Evolutionary conservation across 208 protist genomes (phyloP), one percentile per base, ranked within the genome.

Genomic region (Leishmania lainsoni): DNA sequence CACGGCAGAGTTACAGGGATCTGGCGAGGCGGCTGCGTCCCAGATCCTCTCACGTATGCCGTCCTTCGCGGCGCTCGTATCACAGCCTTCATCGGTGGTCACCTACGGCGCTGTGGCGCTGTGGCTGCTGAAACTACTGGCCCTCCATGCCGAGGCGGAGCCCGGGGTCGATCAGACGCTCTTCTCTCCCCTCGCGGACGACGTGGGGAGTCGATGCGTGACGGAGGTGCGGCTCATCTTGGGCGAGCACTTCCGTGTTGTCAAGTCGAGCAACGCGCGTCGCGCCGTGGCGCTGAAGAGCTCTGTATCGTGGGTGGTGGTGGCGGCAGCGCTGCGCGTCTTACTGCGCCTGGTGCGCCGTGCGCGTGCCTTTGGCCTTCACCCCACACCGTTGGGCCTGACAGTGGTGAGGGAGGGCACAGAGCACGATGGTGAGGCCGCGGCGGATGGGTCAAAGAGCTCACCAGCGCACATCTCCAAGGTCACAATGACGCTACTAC

Each of bases 141-240:
- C 87, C 39, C 83, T 87, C 14, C 91, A 91, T 78, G 89, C 91
- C n/a, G 90, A 91, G 5, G 78, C 73, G 56, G 79, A 90, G 77
- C 80, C 82, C 6, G 74, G 81, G 42, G 65, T 48, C 61, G 56
- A 83, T 54, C 68, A 79, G 86, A 77, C 63, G 32, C 90, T 98
- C 49, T 98, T 93, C 83, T 88, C 90, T 26, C 93, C 92, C 26
- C 84, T 98, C 54, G 79, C 88, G 42, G 93, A 96, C 76, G 95
- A 98, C 84, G 93, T 98, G 12, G 83, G 95, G 76, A 74, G 83
- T 54, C 85, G 88, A 17, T 95, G 90, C 69, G 89, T 96, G 22
- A 75, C 86, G 16, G 91, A 97, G 81, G 86, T 97, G 22, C 86
- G 88, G 45, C 72, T 80, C 9, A 82, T 92, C 16, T 75, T 98